These are phyloP conservation scores for Citrullus amarus DNA, from an alignment of 306 rosid genomes.

Conservation along the genomic window DNA sequence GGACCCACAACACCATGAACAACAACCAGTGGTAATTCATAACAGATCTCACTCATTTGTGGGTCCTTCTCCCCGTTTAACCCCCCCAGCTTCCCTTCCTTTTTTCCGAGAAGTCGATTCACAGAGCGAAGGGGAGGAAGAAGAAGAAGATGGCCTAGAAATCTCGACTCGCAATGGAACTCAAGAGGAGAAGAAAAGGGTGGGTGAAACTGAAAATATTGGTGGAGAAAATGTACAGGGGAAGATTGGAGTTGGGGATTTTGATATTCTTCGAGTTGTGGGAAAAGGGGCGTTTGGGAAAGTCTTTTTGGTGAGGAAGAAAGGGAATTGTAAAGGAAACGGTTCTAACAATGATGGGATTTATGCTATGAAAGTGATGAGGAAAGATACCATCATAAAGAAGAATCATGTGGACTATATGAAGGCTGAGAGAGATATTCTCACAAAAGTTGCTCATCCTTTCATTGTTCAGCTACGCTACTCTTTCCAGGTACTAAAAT, in stretches of 20 bases:
- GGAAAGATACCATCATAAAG: slow-evolving; percentile 73
- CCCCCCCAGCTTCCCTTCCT: slow-evolving; percentile 31
- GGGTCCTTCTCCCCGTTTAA: slow-evolving; percentile 77
- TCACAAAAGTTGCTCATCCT: slow-evolving; percentile 77
- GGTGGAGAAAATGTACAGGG: slow-evolving; percentile 8
- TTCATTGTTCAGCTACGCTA: slow-evolving; percentile 83
- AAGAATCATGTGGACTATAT: slow-evolving; percentile 90
- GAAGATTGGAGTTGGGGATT: slow-evolving; percentile 65
- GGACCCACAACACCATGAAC: slow-evolving; percentile 24
- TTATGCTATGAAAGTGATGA: slow-evolving; percentile 94
- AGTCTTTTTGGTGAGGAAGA: slow-evolving; percentile 67
- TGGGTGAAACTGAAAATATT: not conserved
- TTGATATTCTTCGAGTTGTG: slow-evolving; percentile 65
- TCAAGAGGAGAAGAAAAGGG: not conserved
- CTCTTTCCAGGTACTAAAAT: slow-evolving; percentile 54
- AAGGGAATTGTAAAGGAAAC: slow-evolving; percentile 6
- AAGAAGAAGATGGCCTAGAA: slow-evolving; percentile 21
- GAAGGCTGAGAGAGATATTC: slow-evolving; percentile 95
- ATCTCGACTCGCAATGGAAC: not conserved
- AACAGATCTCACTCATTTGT: slow-evolving; percentile 92
- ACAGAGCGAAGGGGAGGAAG: slow-evolving; percentile 29
- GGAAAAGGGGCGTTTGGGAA: slow-evolving; percentile 89
- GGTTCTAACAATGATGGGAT: slow-evolving; percentile 32
- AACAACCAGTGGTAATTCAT: slow-evolving; percentile 29
- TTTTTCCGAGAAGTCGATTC: slow-evolving; percentile 27